These are phyloP conservation scores for Candida ipomoeae DNA, from an alignment of 805 yeast species.

Conservation along the genomic window DNA sequence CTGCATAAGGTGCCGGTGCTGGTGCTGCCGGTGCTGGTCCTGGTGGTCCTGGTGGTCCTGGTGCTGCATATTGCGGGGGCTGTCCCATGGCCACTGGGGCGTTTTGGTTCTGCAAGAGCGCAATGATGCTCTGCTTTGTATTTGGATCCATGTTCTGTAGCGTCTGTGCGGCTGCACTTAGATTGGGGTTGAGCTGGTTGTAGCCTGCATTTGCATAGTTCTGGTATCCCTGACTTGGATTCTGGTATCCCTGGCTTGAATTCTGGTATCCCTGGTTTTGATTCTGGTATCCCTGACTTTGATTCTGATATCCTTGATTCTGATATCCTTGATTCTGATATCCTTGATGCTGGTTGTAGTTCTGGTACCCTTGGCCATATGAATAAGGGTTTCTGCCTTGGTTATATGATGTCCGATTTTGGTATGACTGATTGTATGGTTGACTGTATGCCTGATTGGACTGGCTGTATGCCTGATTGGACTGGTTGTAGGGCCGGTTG, in stretches of 20 bases:
- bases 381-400: too few species aligned
- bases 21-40: neutral
- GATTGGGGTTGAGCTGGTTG: neutral
- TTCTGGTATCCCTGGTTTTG: neutral
- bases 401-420: neutral
- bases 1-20: neutral
- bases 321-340: neutral
- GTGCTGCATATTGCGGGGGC: neutral
- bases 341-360: neutral
- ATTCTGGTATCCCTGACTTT: neutral
- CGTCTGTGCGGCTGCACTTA: slow-evolving; percentile 12
- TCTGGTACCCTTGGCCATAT: too few species aligned
- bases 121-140: slow-evolving; percentile 31
- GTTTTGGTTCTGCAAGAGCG: slow-evolving; percentile 21
- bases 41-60: neutral
- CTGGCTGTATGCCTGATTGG: neutral
- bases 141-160: slow-evolving; percentile 28
- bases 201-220: neutral
- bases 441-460: neutral
- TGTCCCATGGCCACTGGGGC: neutral
- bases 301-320: neutral
- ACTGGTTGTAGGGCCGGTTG: neutral
- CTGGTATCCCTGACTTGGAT: neutral
- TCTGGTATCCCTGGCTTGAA: neutral
- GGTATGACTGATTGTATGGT: neutral